Conservation (phyloP, 2,329 filamentous ascomycete genomes). For the Monilinia vaccinii-corymbosi region DNA sequence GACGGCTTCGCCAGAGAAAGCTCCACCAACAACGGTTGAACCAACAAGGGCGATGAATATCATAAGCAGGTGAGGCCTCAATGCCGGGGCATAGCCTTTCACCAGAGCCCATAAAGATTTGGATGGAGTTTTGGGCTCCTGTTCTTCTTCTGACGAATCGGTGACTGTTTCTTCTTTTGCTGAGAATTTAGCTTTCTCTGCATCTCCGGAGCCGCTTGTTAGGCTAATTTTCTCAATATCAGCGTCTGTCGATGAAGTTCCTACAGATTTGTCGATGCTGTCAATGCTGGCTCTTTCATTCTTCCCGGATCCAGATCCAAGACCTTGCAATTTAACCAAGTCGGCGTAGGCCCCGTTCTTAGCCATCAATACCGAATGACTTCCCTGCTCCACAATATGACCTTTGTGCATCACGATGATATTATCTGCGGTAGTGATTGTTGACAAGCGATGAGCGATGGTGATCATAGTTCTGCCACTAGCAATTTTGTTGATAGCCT, state of each 20-base stretch:
- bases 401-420: slow-evolving; percentile 73
- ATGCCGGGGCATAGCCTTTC: slow-evolving; percentile 6
- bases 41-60: slow-evolving; percentile 34
- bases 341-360: slow-evolving; percentile 55
- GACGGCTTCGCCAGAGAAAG: slow-evolving; percentile 45
- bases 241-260: slow-evolving; percentile 8
- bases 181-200: background rate
- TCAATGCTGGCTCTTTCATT: slow-evolving; percentile 15
- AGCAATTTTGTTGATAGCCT: slow-evolving; percentile 69
- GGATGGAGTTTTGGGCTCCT: slow-evolving; percentile 13
- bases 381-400: slow-evolving; percentile 64
- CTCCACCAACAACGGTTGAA: slow-evolving; percentile 45
- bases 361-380: slow-evolving; percentile 59
- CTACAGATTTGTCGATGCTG: slow-evolving; percentile 9
- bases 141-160: slow-evolving; percentile 7
- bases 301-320: slow-evolving; percentile 13
- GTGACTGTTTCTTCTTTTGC: background rate
- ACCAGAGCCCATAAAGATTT: slow-evolving; percentile 15
- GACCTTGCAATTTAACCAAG: slow-evolving; percentile 52
- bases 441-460: slow-evolving; percentile 73
- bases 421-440: slow-evolving; percentile 81
- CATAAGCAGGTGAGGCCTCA: slow-evolving; percentile 12
- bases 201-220: background rate
- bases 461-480: slow-evolving; percentile 82
- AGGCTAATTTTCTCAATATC: slow-evolving; percentile 10